Base-by-base conservation (phyloP, 345 rosid genomes). In the Lumnitzera racemosa region DNA sequence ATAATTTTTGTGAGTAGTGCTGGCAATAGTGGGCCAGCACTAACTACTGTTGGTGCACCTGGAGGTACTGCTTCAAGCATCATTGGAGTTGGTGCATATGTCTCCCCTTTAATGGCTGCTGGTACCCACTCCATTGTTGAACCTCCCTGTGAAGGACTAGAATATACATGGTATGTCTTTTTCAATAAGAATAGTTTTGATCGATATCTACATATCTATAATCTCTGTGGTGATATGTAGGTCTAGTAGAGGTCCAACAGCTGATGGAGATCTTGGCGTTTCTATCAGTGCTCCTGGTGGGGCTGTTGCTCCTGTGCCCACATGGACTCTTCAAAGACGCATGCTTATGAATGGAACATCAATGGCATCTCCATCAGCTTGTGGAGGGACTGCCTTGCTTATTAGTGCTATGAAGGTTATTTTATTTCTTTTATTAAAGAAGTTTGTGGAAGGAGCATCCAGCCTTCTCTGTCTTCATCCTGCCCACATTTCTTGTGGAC, bases 271-370 rank as follows among this genome's bases (percentile, higher is more conserved):
- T 78, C 81, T 90, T 70, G 99, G 99, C 65, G 95, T 95, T 65
- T 75, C 78, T 80, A 74, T 90, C 59, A 86, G 97, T 83, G 99
- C 99, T 67, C 96, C 99, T 76, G 97, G 99, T 70, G 99, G 90
- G 62, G 99, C 97, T 66, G 89, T 95, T 71, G 97, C 97, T 71
- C 99, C 99, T 56, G 99, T 95, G 41, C 96, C 99, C 70, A 88
- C 89, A 67, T 90, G 99, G 99, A 90, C 97, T 56, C 97, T 90
- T 72, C 99, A 95, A 75, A 79, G 83, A 56, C 95, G 96, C 59
- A 90, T 88, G 97, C 92, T 95, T 61, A 90, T 88, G 99, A 95
- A 90, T 80, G 99, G 99, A 65, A 95, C 99, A 61, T 95, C 99
- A 64, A 95, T 95, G 99, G 78, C 97, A 65, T 95, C 97, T 82